Evolutionary conservation across 2,329 filamentous ascomycete genomes (phyloP), one percentile per base, ranked within the genome.

Genomic region (Talaromyces piceae): DNA sequence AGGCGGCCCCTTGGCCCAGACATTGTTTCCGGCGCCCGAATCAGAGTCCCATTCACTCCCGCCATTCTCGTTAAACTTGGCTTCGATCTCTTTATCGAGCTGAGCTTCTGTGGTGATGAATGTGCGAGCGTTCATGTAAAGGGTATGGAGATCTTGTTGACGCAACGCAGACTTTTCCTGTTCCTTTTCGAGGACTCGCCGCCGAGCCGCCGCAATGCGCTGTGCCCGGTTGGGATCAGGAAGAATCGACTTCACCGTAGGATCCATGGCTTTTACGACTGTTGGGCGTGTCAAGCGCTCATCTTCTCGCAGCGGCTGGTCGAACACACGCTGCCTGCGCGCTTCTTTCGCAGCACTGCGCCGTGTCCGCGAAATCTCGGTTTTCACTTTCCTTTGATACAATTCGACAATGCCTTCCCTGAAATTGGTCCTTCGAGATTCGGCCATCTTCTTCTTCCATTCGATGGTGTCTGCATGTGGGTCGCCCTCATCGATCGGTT

Each of bases 71-170:
- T 81, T 78, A 71, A 96, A 98, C n/a, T 85, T 77, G 56, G 77
- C 72, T 20, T 94, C 86, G 51, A 96, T 84, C 57, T 83, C 79
- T 13, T 76, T 75, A 59, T 87, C 79, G 28, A 98, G 79, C 66
- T 95, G 85, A 47, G 78, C 73, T 66, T 95, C 90, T 22, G 79
- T 84, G 16, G 89, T 84, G 64, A 98, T 96, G 72, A 97, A 98
- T 33, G 81, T 75, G 23, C 86, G 81, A 4, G 93, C 90, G 60
- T 90, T 87, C 73, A 93, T 87, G 72, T 98, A 98, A 11, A 98
- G 79, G 53, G 88, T 83, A 70, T 95, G 88, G 26, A 98, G 72
- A 13, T 84, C 79, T 58, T 91, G 82, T 54, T 80, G 77, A 47
- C 86, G 80, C 49, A 77, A 75, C 52, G 83, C 77, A 41, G 76